Evolutionary conservation across 2,329 filamentous ascomycete genomes (phyloP).

Genomic region (Hypoxylon sp.): DNA sequence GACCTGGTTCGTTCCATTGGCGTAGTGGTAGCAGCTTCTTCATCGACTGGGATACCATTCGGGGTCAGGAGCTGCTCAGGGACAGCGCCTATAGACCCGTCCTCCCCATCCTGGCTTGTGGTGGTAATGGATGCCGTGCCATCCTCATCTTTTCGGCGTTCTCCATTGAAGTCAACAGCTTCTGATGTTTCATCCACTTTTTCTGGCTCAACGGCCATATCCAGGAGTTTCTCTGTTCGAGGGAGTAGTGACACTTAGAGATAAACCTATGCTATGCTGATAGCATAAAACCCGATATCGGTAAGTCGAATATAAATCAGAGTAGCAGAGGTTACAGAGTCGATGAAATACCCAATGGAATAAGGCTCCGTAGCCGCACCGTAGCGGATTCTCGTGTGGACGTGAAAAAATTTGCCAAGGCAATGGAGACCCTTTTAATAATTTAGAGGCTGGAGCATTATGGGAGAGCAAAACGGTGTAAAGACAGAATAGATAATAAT

Average conservation of each 20-base stretch:
- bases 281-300: conserved; percentile 31
- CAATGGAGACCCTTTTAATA: conserved; percentile 4
- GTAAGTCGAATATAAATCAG: conserved; percentile 8
- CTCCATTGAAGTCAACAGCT: conserved; percentile 7
- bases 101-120: conserved; percentile 24
- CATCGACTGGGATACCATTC: conserved; percentile 36
- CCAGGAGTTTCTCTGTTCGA: conserved; percentile 1
- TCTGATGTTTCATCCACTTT: conserved; percentile 34
- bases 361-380: neutral
- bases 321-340: neutral
- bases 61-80: conserved; percentile 33
- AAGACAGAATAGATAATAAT: conserved; percentile 1
- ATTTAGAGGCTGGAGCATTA: conserved; percentile 9
- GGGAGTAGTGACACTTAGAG: neutral
- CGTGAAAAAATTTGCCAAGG: conserved; percentile 16
- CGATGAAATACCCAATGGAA: neutral
- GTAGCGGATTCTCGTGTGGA: neutral
- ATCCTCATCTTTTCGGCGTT: conserved; percentile 24
- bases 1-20: conserved; percentile 28
- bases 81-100: conserved; percentile 25
- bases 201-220: conserved; percentile 30
- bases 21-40: conserved; percentile 33
- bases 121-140: conserved; percentile 25
- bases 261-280: neutral
- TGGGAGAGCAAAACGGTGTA: conserved; percentile 7